Conservation (phyloP, 208 protist species). For the Crithidia fasciculata region DNA sequence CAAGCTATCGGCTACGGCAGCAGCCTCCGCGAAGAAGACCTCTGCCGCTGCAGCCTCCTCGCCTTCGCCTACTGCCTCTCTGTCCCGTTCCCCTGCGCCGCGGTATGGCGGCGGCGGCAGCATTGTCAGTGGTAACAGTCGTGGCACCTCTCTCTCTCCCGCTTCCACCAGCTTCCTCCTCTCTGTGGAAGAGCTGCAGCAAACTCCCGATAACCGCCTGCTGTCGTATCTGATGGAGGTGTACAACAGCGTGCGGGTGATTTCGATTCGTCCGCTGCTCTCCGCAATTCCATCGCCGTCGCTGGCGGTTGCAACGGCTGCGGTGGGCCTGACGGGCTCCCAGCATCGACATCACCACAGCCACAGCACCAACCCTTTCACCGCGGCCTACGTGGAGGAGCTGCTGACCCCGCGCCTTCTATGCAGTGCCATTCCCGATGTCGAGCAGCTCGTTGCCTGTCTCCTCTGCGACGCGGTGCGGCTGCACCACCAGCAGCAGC, state of each 20-base stretch:
- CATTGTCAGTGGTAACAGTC: background rate
- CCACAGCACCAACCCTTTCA: conserved; percentile 22
- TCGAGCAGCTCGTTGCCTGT: conserved; percentile 68
- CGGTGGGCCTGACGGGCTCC: background rate
- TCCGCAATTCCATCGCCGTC: background rate
- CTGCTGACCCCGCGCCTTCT: conserved; percentile 64
- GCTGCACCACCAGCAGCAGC: conserved; percentile 24
- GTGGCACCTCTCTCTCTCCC: background rate
- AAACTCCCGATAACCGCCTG: conserved; percentile 29
- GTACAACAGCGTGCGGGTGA: conserved; percentile 13
- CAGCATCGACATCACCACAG: background rate
- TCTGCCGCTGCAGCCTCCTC: background rate
- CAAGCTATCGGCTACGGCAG: too few relatives aligned
- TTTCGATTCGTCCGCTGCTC: conserved; percentile 6
- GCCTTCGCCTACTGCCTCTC: background rate
- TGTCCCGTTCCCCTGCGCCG: conserved; percentile 3
- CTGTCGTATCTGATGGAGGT: conserved; percentile 29
- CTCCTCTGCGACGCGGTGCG: conserved; percentile 67
- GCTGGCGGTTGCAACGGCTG: conserved; percentile 7
- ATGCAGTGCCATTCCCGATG: conserved; percentile 45
- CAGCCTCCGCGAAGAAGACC: background rate
- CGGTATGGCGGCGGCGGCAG: background rate
- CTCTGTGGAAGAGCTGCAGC: conserved; percentile 25
- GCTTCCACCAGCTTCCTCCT: background rate
- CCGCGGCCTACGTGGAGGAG: conserved; percentile 37